phyloP scores from a whole-genome alignment of 176 grass and related monocot species.

The Cenchrus purpureus region DNA sequence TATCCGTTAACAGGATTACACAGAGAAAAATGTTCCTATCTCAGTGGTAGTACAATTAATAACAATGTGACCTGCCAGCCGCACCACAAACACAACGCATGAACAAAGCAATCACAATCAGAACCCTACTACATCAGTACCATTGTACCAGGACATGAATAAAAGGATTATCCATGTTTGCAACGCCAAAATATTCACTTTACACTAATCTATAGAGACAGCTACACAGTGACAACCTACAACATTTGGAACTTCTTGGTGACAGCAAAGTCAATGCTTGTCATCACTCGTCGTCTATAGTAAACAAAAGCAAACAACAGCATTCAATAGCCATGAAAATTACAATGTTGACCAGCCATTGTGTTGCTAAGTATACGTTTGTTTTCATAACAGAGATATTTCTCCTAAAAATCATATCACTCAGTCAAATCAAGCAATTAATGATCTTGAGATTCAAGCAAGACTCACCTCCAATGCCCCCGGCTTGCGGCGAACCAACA shows the following conservation, averaged over 20 bases:
- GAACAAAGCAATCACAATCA: slow-evolving; percentile 21
- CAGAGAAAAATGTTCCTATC: background rate
- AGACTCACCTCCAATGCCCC: slow-evolving; percentile 33
- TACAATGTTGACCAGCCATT: background rate
- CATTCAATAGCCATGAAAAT: background rate
- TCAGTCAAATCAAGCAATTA: background rate
- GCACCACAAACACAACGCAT: background rate
- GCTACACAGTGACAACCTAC: background rate
- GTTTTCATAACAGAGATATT: background rate
- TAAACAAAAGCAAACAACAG: background rate
- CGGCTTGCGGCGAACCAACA: slow-evolving; percentile 29
- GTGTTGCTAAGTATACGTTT: background rate
- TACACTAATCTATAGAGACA: background rate
- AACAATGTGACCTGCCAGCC: background rate
- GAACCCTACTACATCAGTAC: background rate
- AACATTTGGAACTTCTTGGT: background rate
- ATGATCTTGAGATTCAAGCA: background rate
- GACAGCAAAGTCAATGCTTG: background rate
- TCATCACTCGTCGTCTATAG: background rate
- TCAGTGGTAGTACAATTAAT: background rate
- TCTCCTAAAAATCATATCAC: background rate
- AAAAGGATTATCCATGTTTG: slow-evolving; percentile 6
- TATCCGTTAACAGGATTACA: background rate
- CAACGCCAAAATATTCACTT: background rate
- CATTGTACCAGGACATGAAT: background rate